A percentile compares a stretch with the other conserved stretches of the same genome.
phyloP scores from a whole-genome alignment of 768 basidiomycete genomes.

The Ramaria sp. region DNA sequence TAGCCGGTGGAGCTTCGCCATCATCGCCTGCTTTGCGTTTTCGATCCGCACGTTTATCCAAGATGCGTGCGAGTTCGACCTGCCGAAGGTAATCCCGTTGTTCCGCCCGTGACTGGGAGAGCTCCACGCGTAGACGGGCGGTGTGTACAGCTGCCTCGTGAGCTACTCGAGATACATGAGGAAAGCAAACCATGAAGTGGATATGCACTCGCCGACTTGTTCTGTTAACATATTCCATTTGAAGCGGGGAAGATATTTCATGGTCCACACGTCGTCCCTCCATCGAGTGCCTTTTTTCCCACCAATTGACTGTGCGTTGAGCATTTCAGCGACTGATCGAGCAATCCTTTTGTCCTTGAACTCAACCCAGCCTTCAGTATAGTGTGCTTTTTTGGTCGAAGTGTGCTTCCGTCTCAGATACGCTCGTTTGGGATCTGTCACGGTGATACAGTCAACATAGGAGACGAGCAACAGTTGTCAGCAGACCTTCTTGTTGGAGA shows the following conservation, averaged over 20 bases:
- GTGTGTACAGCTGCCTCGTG: constrained; percentile 86
- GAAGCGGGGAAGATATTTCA: constrained; percentile 97
- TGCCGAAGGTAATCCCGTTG: constrained; percentile 90
- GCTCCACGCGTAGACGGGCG: constrained; percentile 83
- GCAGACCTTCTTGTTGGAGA: constrained; percentile 81
- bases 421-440: constrained; percentile 65
- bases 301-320: constrained; percentile 93
- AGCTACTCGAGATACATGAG: constrained; percentile 35
- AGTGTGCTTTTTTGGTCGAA: constrained; percentile 76
- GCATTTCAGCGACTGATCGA: constrained; percentile 82
- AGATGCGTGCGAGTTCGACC: constrained; percentile 82
- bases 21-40: constrained; percentile 23
- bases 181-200: neutral
- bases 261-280: constrained; percentile 98
- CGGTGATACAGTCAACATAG: neutral
- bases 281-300: constrained; percentile 85
- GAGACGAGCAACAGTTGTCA: neutral
- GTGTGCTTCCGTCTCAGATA: constrained; percentile 76
- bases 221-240: constrained; percentile 99
- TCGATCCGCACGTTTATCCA: constrained; percentile 70
- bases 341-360: constrained; percentile 92
- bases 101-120: constrained; percentile 78
- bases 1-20: neutral
- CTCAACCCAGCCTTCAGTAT: constrained; percentile 97
- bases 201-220: constrained; percentile 73